These are phyloP conservation scores for Cytospora leucostoma DNA, from an alignment of 2,329 filamentous ascomycete species.

Conservation along the genomic window DNA sequence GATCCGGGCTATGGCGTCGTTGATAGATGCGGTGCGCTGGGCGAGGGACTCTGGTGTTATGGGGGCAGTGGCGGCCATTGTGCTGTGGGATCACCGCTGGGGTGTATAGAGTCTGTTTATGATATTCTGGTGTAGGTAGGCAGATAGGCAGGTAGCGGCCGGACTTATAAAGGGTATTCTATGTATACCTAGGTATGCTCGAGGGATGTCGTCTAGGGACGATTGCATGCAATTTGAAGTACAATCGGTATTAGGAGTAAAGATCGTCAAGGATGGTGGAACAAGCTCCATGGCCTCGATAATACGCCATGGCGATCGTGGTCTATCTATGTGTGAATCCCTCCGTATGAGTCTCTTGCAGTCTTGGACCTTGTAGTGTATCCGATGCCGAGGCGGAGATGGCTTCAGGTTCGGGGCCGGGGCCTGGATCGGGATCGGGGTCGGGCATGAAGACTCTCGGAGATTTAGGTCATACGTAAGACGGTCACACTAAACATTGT, in stretches of 20 bases:
- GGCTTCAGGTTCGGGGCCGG: neutral
- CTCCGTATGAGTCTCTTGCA: neutral
- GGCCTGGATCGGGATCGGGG: neutral
- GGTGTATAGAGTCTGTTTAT: neutral
- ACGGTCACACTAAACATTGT: neutral
- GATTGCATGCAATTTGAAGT: neutral
- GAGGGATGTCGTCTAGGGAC: neutral
- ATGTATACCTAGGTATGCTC: neutral
- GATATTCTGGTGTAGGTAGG: neutral
- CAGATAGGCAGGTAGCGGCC: neutral
- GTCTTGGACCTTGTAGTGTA: neutral
- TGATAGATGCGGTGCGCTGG: slow-evolving; percentile 4
- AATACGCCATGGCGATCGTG: neutral
- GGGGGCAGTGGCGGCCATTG: slow-evolving; percentile 4
- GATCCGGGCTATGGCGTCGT: slow-evolving; percentile 11
- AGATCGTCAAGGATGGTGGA: neutral
- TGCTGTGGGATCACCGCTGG: neutral
- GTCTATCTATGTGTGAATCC: neutral
- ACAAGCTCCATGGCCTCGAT: neutral
- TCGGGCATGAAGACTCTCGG: neutral
- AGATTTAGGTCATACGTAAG: neutral
- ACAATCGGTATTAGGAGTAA: neutral
- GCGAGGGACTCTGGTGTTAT: slow-evolving; percentile 4
- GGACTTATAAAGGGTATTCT: neutral
- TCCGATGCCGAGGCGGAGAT: neutral